A percentile compares a stretch with the other conserved stretches of the same genome.
phyloP scores from a whole-genome alignment of 257 asterid species.

The Verbascum thapsus region DNA sequence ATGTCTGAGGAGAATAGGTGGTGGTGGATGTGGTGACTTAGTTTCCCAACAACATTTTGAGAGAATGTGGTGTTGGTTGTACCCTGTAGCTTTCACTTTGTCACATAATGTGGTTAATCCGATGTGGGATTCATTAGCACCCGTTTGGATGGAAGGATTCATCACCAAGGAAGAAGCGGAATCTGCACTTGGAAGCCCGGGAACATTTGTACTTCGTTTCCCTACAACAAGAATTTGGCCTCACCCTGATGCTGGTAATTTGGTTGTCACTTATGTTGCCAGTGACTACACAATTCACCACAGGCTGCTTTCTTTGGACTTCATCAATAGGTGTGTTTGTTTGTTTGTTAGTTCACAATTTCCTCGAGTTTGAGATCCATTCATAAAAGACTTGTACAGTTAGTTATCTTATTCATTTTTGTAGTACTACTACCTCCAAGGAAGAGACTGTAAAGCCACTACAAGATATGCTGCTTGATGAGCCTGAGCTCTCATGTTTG shows the following conservation, averaged over 20 bases:
- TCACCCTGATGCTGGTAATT: slow-evolving; percentile 93
- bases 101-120: slow-evolving; percentile 54
- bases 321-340: slow-evolving; percentile 48
- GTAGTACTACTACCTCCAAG: slow-evolving; percentile 39
- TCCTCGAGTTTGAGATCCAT: not conserved
- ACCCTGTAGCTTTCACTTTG: slow-evolving; percentile 78
- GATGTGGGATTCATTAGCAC: slow-evolving; percentile 64
- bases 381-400: not conserved
- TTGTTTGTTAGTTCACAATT: too few species aligned
- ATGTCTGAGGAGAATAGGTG: slow-evolving; percentile 68
- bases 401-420: not conserved
- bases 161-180: slow-evolving; percentile 94
- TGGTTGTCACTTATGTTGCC: slow-evolving; percentile 75
- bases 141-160: slow-evolving; percentile 86
- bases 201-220: slow-evolving; percentile 80
- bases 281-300: slow-evolving; percentile 67
- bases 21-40: slow-evolving; percentile 69
- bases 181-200: slow-evolving; percentile 55
- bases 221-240: slow-evolving; percentile 98
- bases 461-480: slow-evolving; percentile 74
- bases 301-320: slow-evolving; percentile 64
- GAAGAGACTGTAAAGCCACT: slow-evolving; percentile 47
- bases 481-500: slow-evolving; percentile 71
- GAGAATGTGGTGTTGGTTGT: slow-evolving; percentile 91
- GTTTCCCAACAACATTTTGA: slow-evolving; percentile 74